A percentile compares a stretch with the other conserved stretches of the same genome.
Evolutionary conservation across 2,329 filamentous ascomycete species (phyloP).

Genomic region (Beauveria brongniartii): DNA sequence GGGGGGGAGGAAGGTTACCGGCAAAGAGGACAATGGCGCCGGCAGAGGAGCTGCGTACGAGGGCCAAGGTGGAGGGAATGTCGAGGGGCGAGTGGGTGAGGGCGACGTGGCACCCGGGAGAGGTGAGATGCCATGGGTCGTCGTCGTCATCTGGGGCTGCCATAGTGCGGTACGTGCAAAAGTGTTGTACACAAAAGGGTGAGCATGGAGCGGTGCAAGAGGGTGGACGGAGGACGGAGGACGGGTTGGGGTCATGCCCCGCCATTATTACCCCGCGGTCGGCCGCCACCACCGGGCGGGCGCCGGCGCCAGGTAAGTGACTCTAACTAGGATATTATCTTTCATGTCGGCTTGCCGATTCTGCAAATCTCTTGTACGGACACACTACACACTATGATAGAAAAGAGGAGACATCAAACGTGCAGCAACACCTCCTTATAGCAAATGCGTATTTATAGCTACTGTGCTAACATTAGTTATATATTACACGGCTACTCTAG

Average conservation of each 20-base stretch:
- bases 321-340: neutral
- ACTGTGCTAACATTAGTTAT: no score
- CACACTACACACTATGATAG: no score
- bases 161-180: neutral
- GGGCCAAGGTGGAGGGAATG: conserved; percentile 48
- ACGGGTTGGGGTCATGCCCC: neutral
- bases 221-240: no score
- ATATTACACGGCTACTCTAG: no score
- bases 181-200: no score
- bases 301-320: no score
- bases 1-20: conserved; percentile 36
- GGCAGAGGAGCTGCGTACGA: conserved; percentile 63
- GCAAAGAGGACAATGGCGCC: conserved; percentile 72
- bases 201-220: no score
- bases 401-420: no score
- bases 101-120: conserved; percentile 54
- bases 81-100: conserved; percentile 58
- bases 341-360: neutral
- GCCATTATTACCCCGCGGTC: neutral
- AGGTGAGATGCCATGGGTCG: conserved; percentile 32
- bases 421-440: no score
- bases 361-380: neutral
- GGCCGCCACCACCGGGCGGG: neutral
- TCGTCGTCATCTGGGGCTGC: conserved; percentile 6
- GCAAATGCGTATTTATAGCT: no score